Conservation (phyloP, 169 alveolate genomes). For the Theileria equi region DNA sequence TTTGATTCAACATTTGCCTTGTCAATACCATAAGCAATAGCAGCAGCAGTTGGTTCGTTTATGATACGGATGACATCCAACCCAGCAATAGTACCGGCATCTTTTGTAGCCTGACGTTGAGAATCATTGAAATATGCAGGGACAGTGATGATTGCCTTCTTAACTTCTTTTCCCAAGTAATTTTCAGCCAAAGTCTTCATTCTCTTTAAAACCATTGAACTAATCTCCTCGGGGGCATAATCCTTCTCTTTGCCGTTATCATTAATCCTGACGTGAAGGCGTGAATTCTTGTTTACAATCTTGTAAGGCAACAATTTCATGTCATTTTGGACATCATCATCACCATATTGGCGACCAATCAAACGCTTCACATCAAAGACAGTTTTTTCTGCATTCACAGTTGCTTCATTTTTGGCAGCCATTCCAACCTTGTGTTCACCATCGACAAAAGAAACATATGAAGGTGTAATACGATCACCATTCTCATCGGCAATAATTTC, state of each 20-base stretch:
- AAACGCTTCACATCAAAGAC: constrained; percentile 97
- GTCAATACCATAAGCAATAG: constrained; percentile 98
- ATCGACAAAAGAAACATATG: constrained; percentile 96
- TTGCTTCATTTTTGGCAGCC: constrained; percentile 97
- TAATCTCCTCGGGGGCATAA: constrained; percentile 98
- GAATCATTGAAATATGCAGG: constrained; percentile 99
- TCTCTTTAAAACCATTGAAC: constrained; percentile 95
- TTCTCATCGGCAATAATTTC: constrained; percentile 92
- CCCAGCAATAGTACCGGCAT: constrained; percentile 99
- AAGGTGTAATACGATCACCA: constrained; percentile 97
- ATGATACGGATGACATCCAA: constrained; percentile 95
- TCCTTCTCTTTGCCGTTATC: constrained; percentile 87
- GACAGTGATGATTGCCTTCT: constrained; percentile 93
- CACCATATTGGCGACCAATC: constrained; percentile 96
- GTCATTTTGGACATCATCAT: constrained; percentile 93
- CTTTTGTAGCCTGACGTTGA: constrained; percentile 99
- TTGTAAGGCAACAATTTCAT: constrained; percentile 93
- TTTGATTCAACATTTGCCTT: constrained; percentile 91
- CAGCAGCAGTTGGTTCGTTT: constrained; percentile 99
- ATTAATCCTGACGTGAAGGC: constrained; percentile 91
- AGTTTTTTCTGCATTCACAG: constrained; percentile 94
- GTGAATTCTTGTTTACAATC: constrained; percentile 89
- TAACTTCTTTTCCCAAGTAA: constrained; percentile 93
- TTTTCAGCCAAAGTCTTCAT: constrained; percentile 97
- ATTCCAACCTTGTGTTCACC: constrained; percentile 95